A percentile compares a stretch with the other conserved stretches of the same genome.
phyloP scores from a whole-genome alignment of 2,329 filamentous ascomycete species.

The Dothideomycetes sp. region DNA sequence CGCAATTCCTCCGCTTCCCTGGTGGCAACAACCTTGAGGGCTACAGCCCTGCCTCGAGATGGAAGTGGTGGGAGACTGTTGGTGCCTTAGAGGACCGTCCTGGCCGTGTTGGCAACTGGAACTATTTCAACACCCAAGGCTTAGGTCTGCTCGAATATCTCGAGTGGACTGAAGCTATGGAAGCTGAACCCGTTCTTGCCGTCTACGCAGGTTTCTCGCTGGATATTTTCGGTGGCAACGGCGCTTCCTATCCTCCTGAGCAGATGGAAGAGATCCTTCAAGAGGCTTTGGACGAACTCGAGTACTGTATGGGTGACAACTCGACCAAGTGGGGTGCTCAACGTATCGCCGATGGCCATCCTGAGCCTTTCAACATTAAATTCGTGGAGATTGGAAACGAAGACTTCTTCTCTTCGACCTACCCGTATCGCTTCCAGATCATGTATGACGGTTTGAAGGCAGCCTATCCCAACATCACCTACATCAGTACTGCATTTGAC shows the following conservation, averaged over 20 bases:
- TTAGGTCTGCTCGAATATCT: slow-evolving; percentile 54
- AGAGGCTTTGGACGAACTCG: slow-evolving; percentile 52
- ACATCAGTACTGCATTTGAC: slow-evolving; percentile 32
- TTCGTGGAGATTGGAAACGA: slow-evolving; percentile 61
- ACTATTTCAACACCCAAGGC: slow-evolving; percentile 51
- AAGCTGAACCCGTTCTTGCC: slow-evolving; percentile 45
- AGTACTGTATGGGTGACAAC: slow-evolving; percentile 48
- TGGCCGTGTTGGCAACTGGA: slow-evolving; percentile 44
- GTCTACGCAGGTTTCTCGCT: slow-evolving; percentile 48
- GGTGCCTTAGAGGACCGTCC: slow-evolving; percentile 41
- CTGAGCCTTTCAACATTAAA: slow-evolving; percentile 49
- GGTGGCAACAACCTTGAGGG: slow-evolving; percentile 45
- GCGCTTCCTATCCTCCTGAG: slow-evolving; percentile 26
- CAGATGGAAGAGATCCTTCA: slow-evolving; percentile 39
- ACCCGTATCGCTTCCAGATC: slow-evolving; percentile 43
- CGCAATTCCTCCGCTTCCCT: slow-evolving; percentile 42
- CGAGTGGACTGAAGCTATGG: slow-evolving; percentile 47
- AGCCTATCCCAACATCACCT: slow-evolving; percentile 46
- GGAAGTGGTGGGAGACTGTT: slow-evolving; percentile 46
- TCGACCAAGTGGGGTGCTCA: slow-evolving; percentile 47
- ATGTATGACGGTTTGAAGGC: slow-evolving; percentile 50
- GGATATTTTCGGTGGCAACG: slow-evolving; percentile 29
- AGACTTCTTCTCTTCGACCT: slow-evolving; percentile 41
- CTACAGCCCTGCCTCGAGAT: slow-evolving; percentile 27
- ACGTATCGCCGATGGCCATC: slow-evolving; percentile 50